Percentiles rank a stretch among this genome's conserved stretches.
phyloP scores from a whole-genome alignment of 129 eudicot genomes.

The Flaveria trinervia region DNA sequence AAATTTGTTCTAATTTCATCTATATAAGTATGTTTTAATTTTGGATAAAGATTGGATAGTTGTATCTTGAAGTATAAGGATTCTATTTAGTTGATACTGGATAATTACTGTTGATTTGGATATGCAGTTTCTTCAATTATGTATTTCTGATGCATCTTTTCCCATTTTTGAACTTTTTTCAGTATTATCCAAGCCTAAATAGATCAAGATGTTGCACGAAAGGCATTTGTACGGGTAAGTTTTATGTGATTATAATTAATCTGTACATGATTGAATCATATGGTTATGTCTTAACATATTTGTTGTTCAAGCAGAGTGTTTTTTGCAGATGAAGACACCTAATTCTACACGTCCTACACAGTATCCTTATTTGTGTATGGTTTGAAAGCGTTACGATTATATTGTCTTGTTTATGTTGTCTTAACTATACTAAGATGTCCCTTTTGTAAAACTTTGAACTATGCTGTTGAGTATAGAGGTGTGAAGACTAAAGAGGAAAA shows the following conservation, averaged over 20 bases:
- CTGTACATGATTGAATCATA: not conserved
- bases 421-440: constrained; percentile 79
- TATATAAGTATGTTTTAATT: not conserved
- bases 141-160: constrained; percentile 20
- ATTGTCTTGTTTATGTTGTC: constrained; percentile 7
- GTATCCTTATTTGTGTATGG: constrained; percentile 59
- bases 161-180: constrained; percentile 20
- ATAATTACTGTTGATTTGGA: not conserved
- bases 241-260: not conserved
- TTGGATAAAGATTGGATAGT: too few species aligned
- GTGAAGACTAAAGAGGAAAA: constrained; percentile 93
- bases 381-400: not conserved
- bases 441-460: constrained; percentile 86
- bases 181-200: constrained; percentile 97
- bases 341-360: constrained; percentile 91
- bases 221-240: constrained; percentile 95
- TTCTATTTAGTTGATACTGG: not conserved
- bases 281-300: not conserved
- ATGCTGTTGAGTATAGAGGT: constrained; percentile 98
- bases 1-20: too few species aligned
- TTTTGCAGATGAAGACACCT: constrained; percentile 98
- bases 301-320: constrained; percentile 64
- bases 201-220: constrained; percentile 94
- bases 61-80: not conserved
- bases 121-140: constrained; percentile 7